Base-by-base conservation (phyloP, 495 filamentous ascomycete genomes). In the Astrocystis sublimbata region DNA sequence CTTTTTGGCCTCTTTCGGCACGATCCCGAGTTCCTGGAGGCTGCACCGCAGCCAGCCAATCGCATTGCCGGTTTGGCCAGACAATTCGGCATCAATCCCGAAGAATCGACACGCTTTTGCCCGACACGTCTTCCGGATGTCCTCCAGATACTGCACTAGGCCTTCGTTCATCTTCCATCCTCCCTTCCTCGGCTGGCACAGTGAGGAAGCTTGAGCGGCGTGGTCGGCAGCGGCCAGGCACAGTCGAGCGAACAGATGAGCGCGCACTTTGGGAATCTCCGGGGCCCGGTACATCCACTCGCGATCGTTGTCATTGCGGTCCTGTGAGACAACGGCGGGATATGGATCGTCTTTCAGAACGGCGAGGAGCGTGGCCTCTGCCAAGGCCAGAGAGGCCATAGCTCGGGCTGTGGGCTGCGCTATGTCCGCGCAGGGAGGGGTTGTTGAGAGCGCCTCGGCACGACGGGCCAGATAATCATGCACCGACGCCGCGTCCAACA, bases 301-400 rank as follows among this genome's bases (percentile, higher is more conserved):
- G 35, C 82, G 89, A 72, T 92, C 90, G 63, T 89, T 86, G 28
- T 86, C 82, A 67, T 94, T 92, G 33, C 91, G 82, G 47, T 86
- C 84, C 58, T 92, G 89, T 10, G 90, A 85, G 31, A 92, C 88
- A 13, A 85, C 83, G 2, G 86, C 86, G 1, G 94, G 87, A 67
- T 98, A 97, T 0, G 93, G 91, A 69, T 98, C 94, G 65, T 97
- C 93, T 67, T 96, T 97, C 30, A 93, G 74, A 1, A 97, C 92
- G 2, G 92, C 90, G 2, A 97, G 80, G 6, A 98, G 82, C 0
- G 93, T 97, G 0, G 94, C 93, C 71, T 96, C 92, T 0, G 92
- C 90, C 10, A 96, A 76, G 0, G 92, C 88, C 6, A 97, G 81
- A 1, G 83, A 83, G 12, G 86, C 80, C 26, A 97, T 80, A 5